Percentiles rank a stretch among this genome's conserved stretches.
Evolutionary conservation across 257 asterid genomes (phyloP).

Genomic region (Thymus quinquecostatus): DNA sequence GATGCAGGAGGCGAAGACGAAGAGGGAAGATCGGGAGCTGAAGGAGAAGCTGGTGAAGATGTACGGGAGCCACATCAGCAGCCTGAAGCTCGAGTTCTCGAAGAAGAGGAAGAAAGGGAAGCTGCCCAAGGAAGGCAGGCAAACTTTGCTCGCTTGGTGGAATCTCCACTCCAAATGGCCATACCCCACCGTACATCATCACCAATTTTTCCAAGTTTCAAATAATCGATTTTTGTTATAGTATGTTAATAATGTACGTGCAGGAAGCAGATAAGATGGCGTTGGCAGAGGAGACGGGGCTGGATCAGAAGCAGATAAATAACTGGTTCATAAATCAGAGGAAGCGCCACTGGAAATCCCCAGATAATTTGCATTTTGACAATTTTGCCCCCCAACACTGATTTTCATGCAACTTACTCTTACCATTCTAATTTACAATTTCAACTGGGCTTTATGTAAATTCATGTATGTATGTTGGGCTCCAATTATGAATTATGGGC

Average conservation of each 20-base stretch:
- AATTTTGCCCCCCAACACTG: slow-evolving; percentile 49
- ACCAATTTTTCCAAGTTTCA: neutral
- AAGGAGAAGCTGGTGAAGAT: slow-evolving; percentile 61
- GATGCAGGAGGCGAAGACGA: slow-evolving; percentile 40
- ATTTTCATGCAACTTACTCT: neutral
- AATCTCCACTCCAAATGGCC: slow-evolving; percentile 87
- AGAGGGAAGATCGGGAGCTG: slow-evolving; percentile 53
- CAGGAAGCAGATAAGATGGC: slow-evolving; percentile 76
- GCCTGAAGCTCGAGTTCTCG: slow-evolving; percentile 65
- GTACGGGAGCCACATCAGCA: slow-evolving; percentile 70
- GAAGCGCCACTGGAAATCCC: slow-evolving; percentile 86
- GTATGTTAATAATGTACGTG: neutral
- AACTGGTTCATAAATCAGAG: slow-evolving; percentile 92
- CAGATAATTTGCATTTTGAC: slow-evolving; percentile 71
- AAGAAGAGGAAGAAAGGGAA: slow-evolving; percentile 92
- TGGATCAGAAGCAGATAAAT: slow-evolving; percentile 87
- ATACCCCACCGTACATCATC: slow-evolving; percentile 66
- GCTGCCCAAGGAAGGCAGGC: slow-evolving; percentile 78
- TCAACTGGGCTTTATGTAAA: neutral
- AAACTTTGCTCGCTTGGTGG: slow-evolving; percentile 80
- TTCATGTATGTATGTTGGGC: too few species aligned
- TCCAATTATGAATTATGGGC: too few species aligned
- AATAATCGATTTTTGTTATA: neutral
- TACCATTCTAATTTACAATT: slow-evolving; percentile 16
- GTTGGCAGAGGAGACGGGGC: slow-evolving; percentile 67